phyloP scores from a whole-genome alignment of 2,329 filamentous ascomycete genomes.

The Fusarium oligoseptatum region DNA sequence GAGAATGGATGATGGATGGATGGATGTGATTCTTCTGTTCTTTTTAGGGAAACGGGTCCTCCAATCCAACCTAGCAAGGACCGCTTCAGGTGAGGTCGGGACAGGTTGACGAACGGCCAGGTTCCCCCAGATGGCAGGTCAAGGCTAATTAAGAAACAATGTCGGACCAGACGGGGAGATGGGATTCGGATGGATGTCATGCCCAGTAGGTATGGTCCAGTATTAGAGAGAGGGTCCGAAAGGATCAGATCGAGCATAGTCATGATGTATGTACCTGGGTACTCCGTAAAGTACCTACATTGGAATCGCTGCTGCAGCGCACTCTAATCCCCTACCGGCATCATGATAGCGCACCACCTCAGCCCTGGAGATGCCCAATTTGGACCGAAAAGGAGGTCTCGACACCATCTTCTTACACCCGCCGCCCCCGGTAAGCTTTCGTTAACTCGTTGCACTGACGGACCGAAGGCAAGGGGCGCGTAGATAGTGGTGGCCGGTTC shows the following conservation, averaged over 20 bases:
- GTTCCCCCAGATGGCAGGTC: constrained; percentile 44
- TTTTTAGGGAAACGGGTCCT: constrained; percentile 42
- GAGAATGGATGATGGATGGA: constrained; percentile 3
- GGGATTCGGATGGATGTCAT: constrained; percentile 3
- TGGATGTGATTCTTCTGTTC: constrained; percentile 30
- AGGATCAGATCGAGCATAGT: constrained; percentile 20
- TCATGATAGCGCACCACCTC: constrained; percentile 41
- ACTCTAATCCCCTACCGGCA: constrained; percentile 18
- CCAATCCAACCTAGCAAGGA: constrained; percentile 40
- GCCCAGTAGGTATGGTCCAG: not conserved
- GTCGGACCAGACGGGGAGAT: constrained; percentile 25
- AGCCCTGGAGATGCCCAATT: constrained; percentile 37
- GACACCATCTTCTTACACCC: constrained; percentile 22
- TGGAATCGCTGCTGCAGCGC: constrained; percentile 7
- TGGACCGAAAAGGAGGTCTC: constrained; percentile 24
- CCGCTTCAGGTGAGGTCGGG: constrained; percentile 48
- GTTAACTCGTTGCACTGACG: constrained; percentile 34
- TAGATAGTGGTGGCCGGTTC: constrained; percentile 17
- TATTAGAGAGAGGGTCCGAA: not conserved
- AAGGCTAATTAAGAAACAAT: constrained; percentile 37
- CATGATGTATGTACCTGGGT: constrained; percentile 9
- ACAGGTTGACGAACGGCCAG: constrained; percentile 35
- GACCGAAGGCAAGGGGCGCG: constrained; percentile 23
- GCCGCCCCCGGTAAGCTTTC: constrained; percentile 21
- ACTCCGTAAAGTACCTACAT: not conserved